phyloP scores from a whole-genome alignment of 2,329 filamentous ascomycete genomes.

The Zasmidium citrigriseum region DNA sequence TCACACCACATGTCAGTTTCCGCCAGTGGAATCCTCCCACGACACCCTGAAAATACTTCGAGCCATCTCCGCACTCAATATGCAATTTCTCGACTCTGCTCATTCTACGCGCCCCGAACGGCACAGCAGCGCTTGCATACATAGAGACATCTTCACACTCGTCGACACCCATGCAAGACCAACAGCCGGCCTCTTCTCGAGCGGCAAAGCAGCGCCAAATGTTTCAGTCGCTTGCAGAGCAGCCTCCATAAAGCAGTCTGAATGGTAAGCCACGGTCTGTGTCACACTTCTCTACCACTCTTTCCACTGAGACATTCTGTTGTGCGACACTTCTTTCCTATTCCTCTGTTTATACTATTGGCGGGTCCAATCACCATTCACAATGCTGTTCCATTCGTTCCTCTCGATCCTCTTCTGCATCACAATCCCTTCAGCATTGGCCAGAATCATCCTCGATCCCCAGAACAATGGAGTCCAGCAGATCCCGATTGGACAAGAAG shows the following conservation, averaged over 20 bases:
- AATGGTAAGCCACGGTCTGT: conserved; percentile 16
- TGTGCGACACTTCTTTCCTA: conserved; percentile 11
- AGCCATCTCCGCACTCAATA: neutral
- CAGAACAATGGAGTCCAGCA: conserved; percentile 5
- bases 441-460: conserved; percentile 1
- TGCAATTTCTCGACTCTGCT: neutral
- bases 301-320: conserved; percentile 11
- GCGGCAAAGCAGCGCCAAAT: conserved; percentile 17
- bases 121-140: conserved; percentile 22
- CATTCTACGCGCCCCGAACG: conserved; percentile 10
- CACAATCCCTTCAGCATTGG: conserved; percentile 4
- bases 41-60: too few species aligned
- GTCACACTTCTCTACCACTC: conserved; percentile 11
- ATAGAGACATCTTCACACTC: neutral
- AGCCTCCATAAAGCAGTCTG: conserved; percentile 10
- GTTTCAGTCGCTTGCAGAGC: conserved; percentile 9
- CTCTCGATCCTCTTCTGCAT: neutral
- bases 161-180: neutral
- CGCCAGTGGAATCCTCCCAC: too few species aligned
- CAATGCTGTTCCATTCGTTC: conserved; percentile 12
- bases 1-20: too few species aligned
- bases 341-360: conserved; percentile 4
- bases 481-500: conserved; percentile 13
- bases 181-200: neutral
- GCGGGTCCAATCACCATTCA: neutral